These are phyloP conservation scores for Colletotrichum ledebouriae DNA, from an alignment of 2,329 filamentous ascomycete species.

Conservation along the genomic window DNA sequence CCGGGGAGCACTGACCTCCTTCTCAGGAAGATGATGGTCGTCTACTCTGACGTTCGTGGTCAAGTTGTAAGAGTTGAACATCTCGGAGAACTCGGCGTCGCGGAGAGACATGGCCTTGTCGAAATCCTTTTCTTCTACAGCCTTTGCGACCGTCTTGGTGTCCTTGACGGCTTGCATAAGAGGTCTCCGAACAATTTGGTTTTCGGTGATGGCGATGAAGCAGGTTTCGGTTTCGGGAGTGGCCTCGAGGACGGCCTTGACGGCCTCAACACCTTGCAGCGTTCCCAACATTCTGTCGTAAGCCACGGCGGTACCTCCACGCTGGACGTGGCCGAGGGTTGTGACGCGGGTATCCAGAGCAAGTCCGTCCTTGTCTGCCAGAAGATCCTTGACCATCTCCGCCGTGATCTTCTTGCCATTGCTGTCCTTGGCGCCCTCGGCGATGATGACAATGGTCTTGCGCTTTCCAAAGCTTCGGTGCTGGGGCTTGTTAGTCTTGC, in stretches of 20 bases:
- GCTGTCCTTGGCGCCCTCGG: conserved; percentile 91
- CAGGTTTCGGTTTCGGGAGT: conserved; percentile 91
- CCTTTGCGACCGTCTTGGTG: conserved; percentile 85
- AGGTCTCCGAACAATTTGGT: conserved; percentile 93
- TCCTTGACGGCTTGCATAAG: conserved; percentile 89
- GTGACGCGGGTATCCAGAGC: conserved; percentile 93
- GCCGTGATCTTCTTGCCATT: conserved; percentile 87
- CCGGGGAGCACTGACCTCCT: conserved; percentile 69
- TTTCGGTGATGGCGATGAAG: conserved; percentile 96
- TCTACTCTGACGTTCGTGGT: conserved; percentile 87
- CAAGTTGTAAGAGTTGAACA: conserved; percentile 90
- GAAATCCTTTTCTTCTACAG: conserved; percentile 89
- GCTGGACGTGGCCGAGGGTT: conserved; percentile 96
- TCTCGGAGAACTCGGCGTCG: conserved; percentile 94
- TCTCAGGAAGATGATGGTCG: conserved; percentile 73
- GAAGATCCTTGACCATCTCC: conserved; percentile 85
- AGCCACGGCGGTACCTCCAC: conserved; percentile 90
- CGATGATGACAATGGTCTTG: conserved; percentile 98
- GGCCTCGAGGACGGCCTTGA: conserved; percentile 90
- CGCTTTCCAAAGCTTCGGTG: conserved; percentile 92
- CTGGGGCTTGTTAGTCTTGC: conserved; percentile 56
- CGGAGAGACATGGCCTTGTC: conserved; percentile 87
- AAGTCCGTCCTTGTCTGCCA: conserved; percentile 82
- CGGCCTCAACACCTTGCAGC: conserved; percentile 92
- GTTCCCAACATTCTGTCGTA: conserved; percentile 96